Percentiles rank a stretch among this genome's conserved stretches.
Conservation (phyloP, 2,329 filamentous ascomycete species). For the Fusarium chlamydosporum region DNA sequence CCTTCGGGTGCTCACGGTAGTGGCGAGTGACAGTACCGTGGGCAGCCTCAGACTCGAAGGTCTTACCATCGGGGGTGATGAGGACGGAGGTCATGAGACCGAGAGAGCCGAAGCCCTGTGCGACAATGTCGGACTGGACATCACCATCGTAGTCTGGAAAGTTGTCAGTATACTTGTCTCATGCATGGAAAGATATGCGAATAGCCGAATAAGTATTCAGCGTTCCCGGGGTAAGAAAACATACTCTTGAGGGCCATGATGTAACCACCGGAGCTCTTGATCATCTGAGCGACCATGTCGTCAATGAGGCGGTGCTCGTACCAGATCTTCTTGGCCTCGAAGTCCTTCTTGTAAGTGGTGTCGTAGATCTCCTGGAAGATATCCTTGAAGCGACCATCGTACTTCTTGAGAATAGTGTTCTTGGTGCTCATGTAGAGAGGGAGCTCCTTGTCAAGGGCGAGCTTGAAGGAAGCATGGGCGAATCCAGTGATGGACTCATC, state of each 20-base stretch:
- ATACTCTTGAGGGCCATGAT: slow-evolving; percentile 98
- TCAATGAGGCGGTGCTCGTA: slow-evolving; percentile 99
- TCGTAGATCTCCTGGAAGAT: slow-evolving; percentile 99
- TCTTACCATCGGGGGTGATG: slow-evolving; percentile 95
- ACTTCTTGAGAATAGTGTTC: slow-evolving; percentile 99
- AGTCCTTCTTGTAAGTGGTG: slow-evolving; percentile 84
- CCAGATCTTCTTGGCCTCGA: slow-evolving; percentile 95
- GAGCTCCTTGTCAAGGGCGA: slow-evolving; percentile 86
- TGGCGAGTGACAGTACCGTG: slow-evolving; percentile 98
- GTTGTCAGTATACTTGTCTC: slow-evolving; percentile 31
- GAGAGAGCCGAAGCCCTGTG: slow-evolving; percentile 97
- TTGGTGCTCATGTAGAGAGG: slow-evolving; percentile 99
- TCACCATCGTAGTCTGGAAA: slow-evolving; percentile 94
- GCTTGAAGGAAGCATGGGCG: slow-evolving; percentile 96
- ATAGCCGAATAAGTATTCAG: slow-evolving; percentile 27
- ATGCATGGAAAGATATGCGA: slow-evolving; percentile 1
- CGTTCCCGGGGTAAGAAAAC: slow-evolving; percentile 52
- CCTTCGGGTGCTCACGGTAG: slow-evolving; percentile 99
- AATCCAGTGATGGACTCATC: slow-evolving; percentile 95
- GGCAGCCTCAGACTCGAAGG: slow-evolving; percentile 96
- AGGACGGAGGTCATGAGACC: slow-evolving; percentile 99
- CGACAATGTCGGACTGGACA: slow-evolving; percentile 98
- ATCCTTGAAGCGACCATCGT: slow-evolving; percentile 99
- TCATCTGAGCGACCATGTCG: slow-evolving; percentile 99
- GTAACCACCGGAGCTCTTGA: slow-evolving; percentile 97